Evolutionary conservation across 768 basidiomycete genomes (phyloP).

Genomic region (Boletales sp.): DNA sequence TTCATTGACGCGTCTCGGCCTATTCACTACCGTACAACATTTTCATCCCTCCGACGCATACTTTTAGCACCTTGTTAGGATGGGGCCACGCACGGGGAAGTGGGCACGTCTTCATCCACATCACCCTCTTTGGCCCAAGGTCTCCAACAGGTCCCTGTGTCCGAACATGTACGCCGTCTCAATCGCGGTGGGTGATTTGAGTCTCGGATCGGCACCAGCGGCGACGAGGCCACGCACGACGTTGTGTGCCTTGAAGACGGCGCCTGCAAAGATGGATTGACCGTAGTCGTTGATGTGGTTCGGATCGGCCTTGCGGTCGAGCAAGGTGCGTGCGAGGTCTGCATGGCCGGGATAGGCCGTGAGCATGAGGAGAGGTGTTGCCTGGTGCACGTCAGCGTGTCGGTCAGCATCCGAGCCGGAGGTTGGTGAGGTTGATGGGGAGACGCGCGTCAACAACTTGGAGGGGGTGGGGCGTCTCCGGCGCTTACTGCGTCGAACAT

Average conservation of each 20-base stretch:
- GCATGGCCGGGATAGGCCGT: conserved; percentile 69
- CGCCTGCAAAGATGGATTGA: conserved; percentile 74
- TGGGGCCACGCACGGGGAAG: too few relatives aligned
- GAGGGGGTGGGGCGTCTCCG: conserved; percentile 48
- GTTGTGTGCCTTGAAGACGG: conserved; percentile 65
- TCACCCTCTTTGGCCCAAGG: conserved; percentile 39
- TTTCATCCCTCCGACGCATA: conserved; percentile 44
- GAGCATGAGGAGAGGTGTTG: conserved; percentile 78
- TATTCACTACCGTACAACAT: conserved; percentile 27
- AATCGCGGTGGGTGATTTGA: conserved; percentile 65
- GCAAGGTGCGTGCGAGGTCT: conserved; percentile 48
- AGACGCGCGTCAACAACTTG: conserved; percentile 66
- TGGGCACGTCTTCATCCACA: too few relatives aligned
- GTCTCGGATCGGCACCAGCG: conserved; percentile 57
- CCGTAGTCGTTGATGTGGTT: conserved; percentile 67
- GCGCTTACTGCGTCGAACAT: conserved; percentile 74
- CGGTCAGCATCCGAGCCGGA: background rate
- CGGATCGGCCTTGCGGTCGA: conserved; percentile 58
- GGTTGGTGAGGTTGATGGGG: conserved; percentile 68
- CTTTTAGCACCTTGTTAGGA: too few relatives aligned
- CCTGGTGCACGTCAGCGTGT: conserved; percentile 36
- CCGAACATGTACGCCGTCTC: conserved; percentile 69
- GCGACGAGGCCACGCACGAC: conserved; percentile 52
- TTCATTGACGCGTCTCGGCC: too few relatives aligned
- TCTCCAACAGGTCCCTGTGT: conserved; percentile 48